These are phyloP conservation scores for Fusarium lyarnte DNA, from an alignment of 2,329 filamentous ascomycete species.

Conservation along the genomic window DNA sequence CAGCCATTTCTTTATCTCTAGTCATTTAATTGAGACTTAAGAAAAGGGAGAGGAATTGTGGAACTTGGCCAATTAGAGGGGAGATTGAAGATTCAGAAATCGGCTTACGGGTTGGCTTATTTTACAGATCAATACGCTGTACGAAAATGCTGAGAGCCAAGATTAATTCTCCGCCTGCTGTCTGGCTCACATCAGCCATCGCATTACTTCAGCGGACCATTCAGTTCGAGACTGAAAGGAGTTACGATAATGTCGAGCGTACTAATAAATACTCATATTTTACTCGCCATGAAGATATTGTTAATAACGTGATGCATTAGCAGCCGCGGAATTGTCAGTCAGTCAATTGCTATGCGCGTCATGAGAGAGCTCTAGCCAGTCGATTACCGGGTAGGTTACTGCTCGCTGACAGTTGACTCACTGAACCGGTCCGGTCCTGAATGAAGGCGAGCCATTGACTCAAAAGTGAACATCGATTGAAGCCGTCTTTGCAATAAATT, in stretches of 20 bases:
- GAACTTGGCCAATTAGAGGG: no score
- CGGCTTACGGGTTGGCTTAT: background rate
- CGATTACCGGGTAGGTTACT: background rate
- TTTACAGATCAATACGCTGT: rapidly evolving
- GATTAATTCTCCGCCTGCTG: background rate
- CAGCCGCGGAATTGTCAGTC: rapidly evolving
- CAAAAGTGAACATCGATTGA: background rate
- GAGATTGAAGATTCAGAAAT: no score
- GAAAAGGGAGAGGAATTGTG: no score
- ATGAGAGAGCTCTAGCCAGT: rapidly evolving
- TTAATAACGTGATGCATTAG: rapidly evolving
- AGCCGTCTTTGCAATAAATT: rapidly evolving
- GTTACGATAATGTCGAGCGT: rapidly evolving
- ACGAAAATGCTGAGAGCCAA: background rate
- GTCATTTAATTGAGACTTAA: no score
- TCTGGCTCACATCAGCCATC: background rate
- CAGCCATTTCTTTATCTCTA: background rate
- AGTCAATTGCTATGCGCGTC: rapidly evolving
- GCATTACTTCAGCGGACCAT: rapidly evolving
- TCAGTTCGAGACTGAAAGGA: rapidly evolving
- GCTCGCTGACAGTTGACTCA: background rate
- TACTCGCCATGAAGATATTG: rapidly evolving
- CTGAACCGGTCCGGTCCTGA: background rate
- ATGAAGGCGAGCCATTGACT: background rate
- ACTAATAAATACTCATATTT: rapidly evolving